phyloP scores from a whole-genome alignment of 768 basidiomycete species.

The Boletales sp. region DNA sequence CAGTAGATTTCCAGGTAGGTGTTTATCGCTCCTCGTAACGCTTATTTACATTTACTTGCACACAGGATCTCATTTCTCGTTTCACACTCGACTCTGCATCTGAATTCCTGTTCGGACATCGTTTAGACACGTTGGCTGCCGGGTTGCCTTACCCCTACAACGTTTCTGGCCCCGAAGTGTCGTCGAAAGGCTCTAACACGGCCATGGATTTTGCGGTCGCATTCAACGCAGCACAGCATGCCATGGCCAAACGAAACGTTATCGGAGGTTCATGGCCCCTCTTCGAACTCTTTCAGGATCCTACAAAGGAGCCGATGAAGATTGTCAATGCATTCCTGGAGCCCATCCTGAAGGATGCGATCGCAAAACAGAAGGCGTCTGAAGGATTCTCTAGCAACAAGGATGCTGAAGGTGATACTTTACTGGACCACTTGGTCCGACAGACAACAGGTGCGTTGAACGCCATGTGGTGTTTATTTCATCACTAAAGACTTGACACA shows the following conservation, averaged over 20 bases:
- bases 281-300: constrained; percentile 33
- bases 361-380: constrained; percentile 21
- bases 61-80: constrained; percentile 41
- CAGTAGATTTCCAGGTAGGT: constrained; percentile 58
- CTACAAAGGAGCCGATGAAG: constrained; percentile 31
- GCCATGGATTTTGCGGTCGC: constrained; percentile 29
- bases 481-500: not conserved
- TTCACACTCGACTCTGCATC: constrained; percentile 53
- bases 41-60: not conserved
- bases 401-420: constrained; percentile 32
- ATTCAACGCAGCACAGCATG: constrained; percentile 32
- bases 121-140: constrained; percentile 37
- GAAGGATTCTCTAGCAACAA: constrained; percentile 2
- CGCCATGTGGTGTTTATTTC: not conserved
- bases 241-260: constrained; percentile 24
- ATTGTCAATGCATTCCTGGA: constrained; percentile 37
- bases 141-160: constrained; percentile 38
- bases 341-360: constrained; percentile 36
- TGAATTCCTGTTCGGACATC: constrained; percentile 48
- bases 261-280: constrained; percentile 38
- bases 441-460: constrained; percentile 33
- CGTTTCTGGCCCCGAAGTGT: constrained; percentile 3
- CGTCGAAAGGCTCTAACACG: constrained; percentile 9
- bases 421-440: constrained; percentile 39
- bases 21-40: not conserved